A percentile compares a stretch with the other conserved stretches of the same genome.
Evolutionary conservation across 2,329 filamentous ascomycete genomes (phyloP).

Genomic region (Apiospora phragmitis): DNA sequence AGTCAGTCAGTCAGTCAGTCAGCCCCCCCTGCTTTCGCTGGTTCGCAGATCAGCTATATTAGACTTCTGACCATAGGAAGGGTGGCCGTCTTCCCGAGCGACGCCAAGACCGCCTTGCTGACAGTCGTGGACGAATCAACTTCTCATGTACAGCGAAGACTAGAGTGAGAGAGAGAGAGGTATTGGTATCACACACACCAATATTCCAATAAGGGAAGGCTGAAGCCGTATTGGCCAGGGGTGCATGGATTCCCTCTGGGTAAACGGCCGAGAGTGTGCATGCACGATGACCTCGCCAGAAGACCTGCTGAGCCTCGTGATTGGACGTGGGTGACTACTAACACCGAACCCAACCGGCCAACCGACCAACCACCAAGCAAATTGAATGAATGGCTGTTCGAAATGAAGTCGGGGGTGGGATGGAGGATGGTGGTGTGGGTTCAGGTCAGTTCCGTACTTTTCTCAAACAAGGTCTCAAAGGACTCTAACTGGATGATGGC

Average conservation of each 20-base stretch:
- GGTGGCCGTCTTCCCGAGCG: background rate
- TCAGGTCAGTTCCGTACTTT: background rate
- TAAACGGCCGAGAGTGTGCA: background rate
- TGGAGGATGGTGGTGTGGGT: background rate
- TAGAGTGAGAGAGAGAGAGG: background rate
- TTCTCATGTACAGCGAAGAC: background rate
- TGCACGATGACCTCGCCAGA: constrained; percentile 1
- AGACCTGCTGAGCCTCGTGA: background rate
- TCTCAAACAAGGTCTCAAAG: constrained; percentile 1
- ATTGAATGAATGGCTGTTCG: background rate
- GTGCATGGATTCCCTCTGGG: background rate
- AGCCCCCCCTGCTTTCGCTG: background rate
- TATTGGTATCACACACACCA: background rate
- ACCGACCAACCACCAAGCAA: background rate
- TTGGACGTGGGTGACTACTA: constrained; percentile 6
- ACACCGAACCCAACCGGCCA: background rate
- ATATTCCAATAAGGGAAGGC: background rate
- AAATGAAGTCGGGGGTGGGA: background rate
- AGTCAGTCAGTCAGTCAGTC: no score
- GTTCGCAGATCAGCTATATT: constrained; percentile 8
- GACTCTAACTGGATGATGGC: background rate
- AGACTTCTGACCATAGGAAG: background rate
- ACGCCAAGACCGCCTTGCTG: background rate
- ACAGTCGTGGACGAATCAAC: background rate
- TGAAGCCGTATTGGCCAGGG: background rate